Evolutionary conservation across 2,329 filamentous ascomycete species (phyloP).

Genomic region (Cercospora sesami): DNA sequence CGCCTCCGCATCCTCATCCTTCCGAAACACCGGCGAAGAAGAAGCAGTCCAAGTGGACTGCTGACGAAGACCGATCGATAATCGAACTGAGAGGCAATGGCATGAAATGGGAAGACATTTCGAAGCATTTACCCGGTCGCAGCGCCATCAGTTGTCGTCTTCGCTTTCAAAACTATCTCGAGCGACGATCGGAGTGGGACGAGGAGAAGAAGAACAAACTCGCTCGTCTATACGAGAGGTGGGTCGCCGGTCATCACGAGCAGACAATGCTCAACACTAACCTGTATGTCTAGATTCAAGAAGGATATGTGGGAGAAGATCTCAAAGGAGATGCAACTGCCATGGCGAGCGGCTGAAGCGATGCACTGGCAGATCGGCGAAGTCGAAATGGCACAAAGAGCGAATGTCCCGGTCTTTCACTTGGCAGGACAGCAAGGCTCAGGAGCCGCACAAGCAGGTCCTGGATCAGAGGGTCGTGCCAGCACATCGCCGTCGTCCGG

Average conservation of each 20-base stretch:
- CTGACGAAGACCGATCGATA: conserved; percentile 88
- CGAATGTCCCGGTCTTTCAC: conserved; percentile 83
- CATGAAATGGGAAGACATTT: conserved; percentile 99
- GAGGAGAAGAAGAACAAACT: conserved; percentile 98
- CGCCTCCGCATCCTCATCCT: conserved; percentile 50
- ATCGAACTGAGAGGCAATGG: conserved; percentile 85
- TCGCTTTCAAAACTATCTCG: conserved; percentile 96
- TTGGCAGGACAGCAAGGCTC: conserved; percentile 40
- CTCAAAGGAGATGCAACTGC: conserved; percentile 89
- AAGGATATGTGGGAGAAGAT: conserved; percentile 97
- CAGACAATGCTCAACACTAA: conserved; percentile 12
- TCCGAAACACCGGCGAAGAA: conserved; percentile 76
- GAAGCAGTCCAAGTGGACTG: conserved; percentile 95
- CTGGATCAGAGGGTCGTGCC: conserved; percentile 25
- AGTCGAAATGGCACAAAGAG: conserved; percentile 87
- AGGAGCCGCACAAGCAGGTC: conserved; percentile 23
- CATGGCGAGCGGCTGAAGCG: conserved; percentile 91
- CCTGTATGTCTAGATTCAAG: conserved; percentile 70
- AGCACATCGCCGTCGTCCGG: conserved; percentile 35
- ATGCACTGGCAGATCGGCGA: conserved; percentile 99
- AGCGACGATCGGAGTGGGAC: conserved; percentile 90
- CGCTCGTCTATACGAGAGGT: conserved; percentile 93
- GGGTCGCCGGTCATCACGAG: conserved; percentile 40
- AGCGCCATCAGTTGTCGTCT: conserved; percentile 92
- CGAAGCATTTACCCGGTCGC: conserved; percentile 81